Conservation (phyloP, 1,284 basidiomycete species). For the Tetrapyrgos nigripes region DNA sequence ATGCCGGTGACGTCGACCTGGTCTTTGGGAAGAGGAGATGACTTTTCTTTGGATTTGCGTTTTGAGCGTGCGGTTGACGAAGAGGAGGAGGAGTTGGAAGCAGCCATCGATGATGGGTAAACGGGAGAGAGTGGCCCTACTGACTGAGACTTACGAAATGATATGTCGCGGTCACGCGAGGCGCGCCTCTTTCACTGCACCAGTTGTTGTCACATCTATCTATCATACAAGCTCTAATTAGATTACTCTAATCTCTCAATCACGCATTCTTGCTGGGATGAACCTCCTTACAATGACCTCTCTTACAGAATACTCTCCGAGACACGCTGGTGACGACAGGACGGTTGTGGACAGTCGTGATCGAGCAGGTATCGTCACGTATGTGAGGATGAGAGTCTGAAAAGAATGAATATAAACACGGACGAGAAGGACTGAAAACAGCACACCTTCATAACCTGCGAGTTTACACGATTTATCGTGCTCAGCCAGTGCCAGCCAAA, state of each 20-base stretch:
- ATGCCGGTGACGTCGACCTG: constrained; percentile 30
- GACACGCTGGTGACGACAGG: constrained; percentile 73
- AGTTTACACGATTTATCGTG: constrained; percentile 96
- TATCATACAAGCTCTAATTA: no score
- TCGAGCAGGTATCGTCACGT: constrained; percentile 87
- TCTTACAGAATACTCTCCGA: constrained; percentile 77
- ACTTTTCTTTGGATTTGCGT: constrained; percentile 63
- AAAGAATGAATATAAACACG: background rate
- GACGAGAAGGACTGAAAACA: constrained; percentile 3
- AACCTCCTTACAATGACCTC: constrained; percentile 91
- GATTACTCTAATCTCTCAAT: constrained; percentile 49
- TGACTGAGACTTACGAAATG: no score
- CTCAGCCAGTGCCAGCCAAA: constrained; percentile 96
- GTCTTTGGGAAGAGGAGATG: constrained; percentile 31
- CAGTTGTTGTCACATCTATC: no score
- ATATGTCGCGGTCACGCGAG: no score
- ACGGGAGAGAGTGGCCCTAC: no score
- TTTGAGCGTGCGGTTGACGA: constrained; percentile 55
- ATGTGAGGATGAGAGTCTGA: constrained; percentile 88
- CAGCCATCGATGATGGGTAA: background rate
- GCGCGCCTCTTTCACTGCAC: no score
- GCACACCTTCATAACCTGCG: constrained; percentile 92
- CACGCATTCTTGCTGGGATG: constrained; percentile 91
- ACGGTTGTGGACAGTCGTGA: constrained; percentile 56
- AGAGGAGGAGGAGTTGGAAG: constrained; percentile 42